These are phyloP conservation scores for Pythium graminicola DNA, from an alignment of 352 stramenopile species.

Conservation along the genomic window DNA sequence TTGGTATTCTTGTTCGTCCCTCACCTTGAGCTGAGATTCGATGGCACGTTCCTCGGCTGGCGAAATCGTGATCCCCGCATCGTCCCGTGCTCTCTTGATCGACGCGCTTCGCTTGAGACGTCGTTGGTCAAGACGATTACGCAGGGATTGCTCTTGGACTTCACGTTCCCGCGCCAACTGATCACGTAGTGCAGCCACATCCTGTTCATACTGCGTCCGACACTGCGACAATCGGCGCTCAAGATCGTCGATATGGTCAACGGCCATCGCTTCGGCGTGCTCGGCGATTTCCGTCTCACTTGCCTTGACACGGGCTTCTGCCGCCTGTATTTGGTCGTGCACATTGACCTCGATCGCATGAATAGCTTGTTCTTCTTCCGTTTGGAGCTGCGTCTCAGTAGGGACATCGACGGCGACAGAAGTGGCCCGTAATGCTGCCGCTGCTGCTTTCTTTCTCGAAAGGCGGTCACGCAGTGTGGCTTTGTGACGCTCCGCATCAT, in stretches of 20 bases:
- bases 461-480: slow-evolving; percentile 17
- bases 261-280: background rate
- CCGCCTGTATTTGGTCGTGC: background rate
- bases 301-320: background rate
- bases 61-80: slow-evolving; percentile 2
- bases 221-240: slow-evolving; percentile 5
- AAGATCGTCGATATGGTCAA: slow-evolving; percentile 8
- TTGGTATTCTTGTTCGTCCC: slow-evolving; percentile 21
- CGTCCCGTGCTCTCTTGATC: background rate
- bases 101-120: slow-evolving; percentile 3
- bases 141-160: slow-evolving; percentile 6
- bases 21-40: slow-evolving; percentile 5
- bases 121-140: slow-evolving; percentile 1
- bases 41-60: slow-evolving; percentile 10
- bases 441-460: slow-evolving; percentile 8
- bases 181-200: background rate
- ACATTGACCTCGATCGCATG: background rate
- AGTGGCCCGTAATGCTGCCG: background rate
- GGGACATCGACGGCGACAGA: background rate
- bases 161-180: slow-evolving; percentile 10
- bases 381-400: slow-evolving; percentile 7
- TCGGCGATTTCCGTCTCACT: slow-evolving; percentile 9
- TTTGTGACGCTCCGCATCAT: slow-evolving; percentile 14
- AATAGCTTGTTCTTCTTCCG: slow-evolving; percentile 1
- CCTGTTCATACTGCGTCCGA: slow-evolving; percentile 3